Evolutionary conservation across 495 filamentous ascomycete species (phyloP).

Genomic region (Glonium stellatum): DNA sequence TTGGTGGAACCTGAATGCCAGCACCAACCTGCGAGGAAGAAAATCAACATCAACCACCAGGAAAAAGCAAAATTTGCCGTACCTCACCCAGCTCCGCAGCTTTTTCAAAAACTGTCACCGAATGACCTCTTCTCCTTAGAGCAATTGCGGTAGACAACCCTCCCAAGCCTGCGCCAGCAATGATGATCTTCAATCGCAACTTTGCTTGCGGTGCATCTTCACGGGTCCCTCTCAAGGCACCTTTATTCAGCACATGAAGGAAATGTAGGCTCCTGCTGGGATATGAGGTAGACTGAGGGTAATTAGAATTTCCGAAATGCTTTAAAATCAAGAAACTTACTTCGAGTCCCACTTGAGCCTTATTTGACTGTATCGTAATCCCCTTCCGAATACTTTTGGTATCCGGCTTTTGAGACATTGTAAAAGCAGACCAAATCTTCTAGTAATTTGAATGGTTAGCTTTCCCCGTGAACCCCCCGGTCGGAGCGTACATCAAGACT

Average conservation of each 20-base stretch:
- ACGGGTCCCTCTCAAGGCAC: not conserved
- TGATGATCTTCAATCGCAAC: slow-evolving; percentile 37
- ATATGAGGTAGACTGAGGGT: not conserved
- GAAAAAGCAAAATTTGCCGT: not conserved
- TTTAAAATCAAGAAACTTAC: not conserved
- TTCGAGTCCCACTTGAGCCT: not conserved
- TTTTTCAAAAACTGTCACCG: slow-evolving; percentile 46
- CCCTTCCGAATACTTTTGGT: not conserved
- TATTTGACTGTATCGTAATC: not conserved
- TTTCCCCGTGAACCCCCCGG: too few species aligned
- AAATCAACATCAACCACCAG: not conserved
- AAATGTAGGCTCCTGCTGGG: not conserved
- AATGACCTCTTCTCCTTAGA: slow-evolving; percentile 39
- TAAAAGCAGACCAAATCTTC: too few species aligned
- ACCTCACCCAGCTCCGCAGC: slow-evolving; percentile 43
- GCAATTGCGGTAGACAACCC: slow-evolving; percentile 48
- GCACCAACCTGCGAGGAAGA: slow-evolving; percentile 20
- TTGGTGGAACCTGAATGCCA: slow-evolving; percentile 29
- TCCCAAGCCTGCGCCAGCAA: slow-evolving; percentile 48
- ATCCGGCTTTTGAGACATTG: not conserved
- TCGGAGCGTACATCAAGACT: too few species aligned
- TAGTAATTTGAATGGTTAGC: too few species aligned
- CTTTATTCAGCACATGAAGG: not conserved
- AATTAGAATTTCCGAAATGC: not conserved
- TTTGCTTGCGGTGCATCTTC: slow-evolving; percentile 4